Conservation (phyloP, 176 grass and related monocot genomes). For the Typha latifolia region DNA sequence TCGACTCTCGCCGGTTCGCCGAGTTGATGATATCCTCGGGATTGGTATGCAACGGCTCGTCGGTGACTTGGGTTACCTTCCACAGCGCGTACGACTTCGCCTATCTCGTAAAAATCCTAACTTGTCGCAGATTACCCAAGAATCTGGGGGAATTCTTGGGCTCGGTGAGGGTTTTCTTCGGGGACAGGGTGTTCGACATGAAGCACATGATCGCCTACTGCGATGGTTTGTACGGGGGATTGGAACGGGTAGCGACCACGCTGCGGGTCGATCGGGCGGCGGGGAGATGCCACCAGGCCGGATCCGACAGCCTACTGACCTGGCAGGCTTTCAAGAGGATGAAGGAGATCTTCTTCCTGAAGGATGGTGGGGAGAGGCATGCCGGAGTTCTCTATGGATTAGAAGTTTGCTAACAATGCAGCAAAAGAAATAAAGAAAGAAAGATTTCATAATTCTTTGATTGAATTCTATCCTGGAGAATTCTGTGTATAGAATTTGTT, state of each 20-base stretch:
- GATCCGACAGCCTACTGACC: constrained; percentile 63
- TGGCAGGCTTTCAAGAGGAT: constrained; percentile 54
- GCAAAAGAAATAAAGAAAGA: too few species aligned
- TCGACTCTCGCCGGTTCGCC: constrained; percentile 28
- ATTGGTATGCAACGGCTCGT: constrained; percentile 35
- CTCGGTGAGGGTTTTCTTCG: constrained; percentile 57
- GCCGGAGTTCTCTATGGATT: constrained; percentile 50
- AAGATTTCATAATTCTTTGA: too few species aligned
- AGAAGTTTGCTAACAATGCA: constrained; percentile 4
- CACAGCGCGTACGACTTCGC: constrained; percentile 76
- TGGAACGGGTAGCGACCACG: constrained; percentile 38
- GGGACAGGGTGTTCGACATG: constrained; percentile 47
- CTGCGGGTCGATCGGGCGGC: constrained; percentile 45
- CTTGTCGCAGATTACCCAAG: constrained; percentile 29
- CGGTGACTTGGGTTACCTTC: constrained; percentile 60
- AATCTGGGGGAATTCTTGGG: constrained; percentile 37
- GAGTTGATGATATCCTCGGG: constrained; percentile 63
- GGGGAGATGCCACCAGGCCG: constrained; percentile 56
- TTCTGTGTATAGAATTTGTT: too few species aligned
- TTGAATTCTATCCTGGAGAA: too few species aligned
- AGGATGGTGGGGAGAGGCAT: constrained; percentile 8
- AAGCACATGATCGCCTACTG: constrained; percentile 55
- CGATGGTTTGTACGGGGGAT: constrained; percentile 35
- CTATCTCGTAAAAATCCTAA: constrained; percentile 59
- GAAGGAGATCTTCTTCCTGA: constrained; percentile 44